Conservation (phyloP, 2,329 filamentous ascomycete genomes). For the Xylaria sp. region DNA sequence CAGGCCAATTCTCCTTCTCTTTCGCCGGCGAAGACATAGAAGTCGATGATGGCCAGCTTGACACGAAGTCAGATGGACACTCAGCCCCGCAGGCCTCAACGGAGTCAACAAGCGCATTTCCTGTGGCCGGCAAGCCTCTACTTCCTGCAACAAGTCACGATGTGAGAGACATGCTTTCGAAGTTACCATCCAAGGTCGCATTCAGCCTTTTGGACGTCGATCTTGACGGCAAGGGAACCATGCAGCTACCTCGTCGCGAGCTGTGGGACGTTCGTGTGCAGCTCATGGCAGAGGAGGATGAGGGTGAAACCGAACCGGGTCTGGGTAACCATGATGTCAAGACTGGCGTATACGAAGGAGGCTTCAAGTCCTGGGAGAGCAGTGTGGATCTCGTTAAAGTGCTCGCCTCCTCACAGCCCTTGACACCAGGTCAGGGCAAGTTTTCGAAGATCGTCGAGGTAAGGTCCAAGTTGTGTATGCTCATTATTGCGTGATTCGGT, state of each 20-base stretch:
- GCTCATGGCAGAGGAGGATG: constrained; percentile 78
- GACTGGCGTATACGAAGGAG: constrained; percentile 85
- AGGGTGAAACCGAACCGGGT: constrained; percentile 55
- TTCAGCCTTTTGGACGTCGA: constrained; percentile 71
- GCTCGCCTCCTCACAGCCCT: constrained; percentile 57
- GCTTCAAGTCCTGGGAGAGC: constrained; percentile 92
- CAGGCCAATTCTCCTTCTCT: constrained; percentile 65
- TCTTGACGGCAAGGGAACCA: constrained; percentile 65
- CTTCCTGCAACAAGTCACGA: constrained; percentile 65
- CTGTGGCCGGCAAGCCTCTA: constrained; percentile 69
- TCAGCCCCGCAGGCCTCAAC: constrained; percentile 44
- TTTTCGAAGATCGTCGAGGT: constrained; percentile 66
- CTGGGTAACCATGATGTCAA: constrained; percentile 79
- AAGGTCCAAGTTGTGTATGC: constrained; percentile 44
- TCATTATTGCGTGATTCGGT: constrained; percentile 22
- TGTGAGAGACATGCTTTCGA: constrained; percentile 62
- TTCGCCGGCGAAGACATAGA: constrained; percentile 75
- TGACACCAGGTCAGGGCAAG: constrained; percentile 49
- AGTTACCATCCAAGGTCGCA: constrained; percentile 78
- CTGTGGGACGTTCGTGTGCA: constrained; percentile 85
- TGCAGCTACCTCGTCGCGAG: constrained; percentile 76
- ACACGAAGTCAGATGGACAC: constrained; percentile 33
- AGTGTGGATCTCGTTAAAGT: constrained; percentile 82
- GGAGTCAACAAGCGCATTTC: constrained; percentile 63
- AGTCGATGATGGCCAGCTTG: constrained; percentile 53